Evolutionary conservation across 805 yeast genomes (phyloP).

Genomic region (Hyphopichia homilentoma): DNA sequence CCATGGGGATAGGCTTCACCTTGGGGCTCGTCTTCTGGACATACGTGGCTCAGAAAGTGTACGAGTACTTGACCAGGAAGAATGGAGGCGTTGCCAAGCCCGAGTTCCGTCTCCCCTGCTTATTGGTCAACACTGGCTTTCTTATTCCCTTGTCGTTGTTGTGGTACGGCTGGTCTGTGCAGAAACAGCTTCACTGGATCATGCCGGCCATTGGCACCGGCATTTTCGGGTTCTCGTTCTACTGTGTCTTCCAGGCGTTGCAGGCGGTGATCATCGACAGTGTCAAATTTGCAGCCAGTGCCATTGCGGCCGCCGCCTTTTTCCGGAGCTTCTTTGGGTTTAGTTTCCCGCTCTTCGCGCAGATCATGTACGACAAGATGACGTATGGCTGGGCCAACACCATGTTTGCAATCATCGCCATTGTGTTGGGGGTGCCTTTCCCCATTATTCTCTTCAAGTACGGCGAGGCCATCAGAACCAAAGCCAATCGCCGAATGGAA

Average conservation of each 20-base stretch:
- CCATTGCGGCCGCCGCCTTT: conserved; percentile 41
- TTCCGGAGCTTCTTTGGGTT: conserved; percentile 38
- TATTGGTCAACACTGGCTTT: conserved; percentile 24
- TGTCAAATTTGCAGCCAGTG: conserved; percentile 30
- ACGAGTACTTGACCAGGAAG: conserved; percentile 16
- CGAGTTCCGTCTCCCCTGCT: conserved; percentile 35
- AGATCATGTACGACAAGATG: conserved; percentile 29
- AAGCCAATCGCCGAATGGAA: conserved; percentile 30
- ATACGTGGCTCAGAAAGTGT: conserved; percentile 19
- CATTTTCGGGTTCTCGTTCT: conserved; percentile 33
- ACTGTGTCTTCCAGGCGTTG: conserved; percentile 34
- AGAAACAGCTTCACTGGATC: conserved; percentile 34
- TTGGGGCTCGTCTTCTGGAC: conserved; percentile 33
- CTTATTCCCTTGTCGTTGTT: conserved; percentile 34
- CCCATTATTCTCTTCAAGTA: conserved; percentile 32
- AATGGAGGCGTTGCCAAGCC: conserved; percentile 35
- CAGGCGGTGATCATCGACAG: conserved; percentile 37
- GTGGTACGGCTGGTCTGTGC: conserved; percentile 41
- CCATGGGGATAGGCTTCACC: conserved; percentile 36
- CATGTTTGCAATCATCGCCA: conserved; percentile 31
- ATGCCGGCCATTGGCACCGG: conserved; percentile 35
- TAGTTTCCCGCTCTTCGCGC: conserved; percentile 35
- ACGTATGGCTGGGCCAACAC: conserved; percentile 42
- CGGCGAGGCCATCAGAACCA: conserved; percentile 32
- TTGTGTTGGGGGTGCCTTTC: conserved; percentile 35